These are phyloP conservation scores for Yamadazyma nakazawae DNA, from an alignment of 805 yeast genomes.

Conservation along the genomic window DNA sequence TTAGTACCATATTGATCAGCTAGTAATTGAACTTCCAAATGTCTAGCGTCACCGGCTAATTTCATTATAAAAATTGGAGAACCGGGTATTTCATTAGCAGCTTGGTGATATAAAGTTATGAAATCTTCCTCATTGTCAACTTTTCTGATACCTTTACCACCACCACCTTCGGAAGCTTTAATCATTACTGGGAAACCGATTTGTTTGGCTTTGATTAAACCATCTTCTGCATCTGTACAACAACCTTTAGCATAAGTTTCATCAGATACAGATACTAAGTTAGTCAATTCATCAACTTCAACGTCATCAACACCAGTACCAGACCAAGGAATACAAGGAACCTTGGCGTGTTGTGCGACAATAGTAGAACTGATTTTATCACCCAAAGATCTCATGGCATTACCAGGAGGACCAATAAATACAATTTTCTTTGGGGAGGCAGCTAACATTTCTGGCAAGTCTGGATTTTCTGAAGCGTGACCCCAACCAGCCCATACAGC, in stretches of 20 bases:
- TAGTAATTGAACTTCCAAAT: slow-evolving; percentile 93
- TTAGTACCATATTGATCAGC: slow-evolving; percentile 99
- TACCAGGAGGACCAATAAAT: slow-evolving; percentile 98
- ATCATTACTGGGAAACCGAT: slow-evolving; percentile 99
- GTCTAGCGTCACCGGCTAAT: slow-evolving; percentile 96
- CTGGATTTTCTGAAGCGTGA: slow-evolving; percentile 98
- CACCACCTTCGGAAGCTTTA: slow-evolving; percentile 99
- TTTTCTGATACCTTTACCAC: slow-evolving; percentile 99
- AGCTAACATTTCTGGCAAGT: slow-evolving; percentile 89
- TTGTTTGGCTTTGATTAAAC: slow-evolving; percentile 73
- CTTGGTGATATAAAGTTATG: slow-evolving; percentile 76
- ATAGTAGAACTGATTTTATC: slow-evolving; percentile 97
- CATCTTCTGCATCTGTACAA: slow-evolving; percentile 82
- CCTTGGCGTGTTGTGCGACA: slow-evolving; percentile 97
- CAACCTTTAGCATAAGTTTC: slow-evolving; percentile 86
- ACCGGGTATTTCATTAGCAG: slow-evolving; percentile 96
- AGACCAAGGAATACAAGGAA: slow-evolving; percentile 99
- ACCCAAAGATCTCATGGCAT: slow-evolving; percentile 99
- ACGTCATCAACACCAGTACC: slow-evolving; percentile 96
- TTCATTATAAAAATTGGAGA: slow-evolving; percentile 98
- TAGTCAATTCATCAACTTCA: slow-evolving; percentile 58
- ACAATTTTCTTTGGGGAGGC: slow-evolving; percentile 86
- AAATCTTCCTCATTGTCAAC: slow-evolving; percentile 85
- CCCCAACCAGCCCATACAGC: slow-evolving; percentile 99
- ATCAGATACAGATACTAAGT: slow-evolving; percentile 85